phyloP scores from a whole-genome alignment of 2,329 filamentous ascomycete genomes.

The Xylaria sp. region DNA sequence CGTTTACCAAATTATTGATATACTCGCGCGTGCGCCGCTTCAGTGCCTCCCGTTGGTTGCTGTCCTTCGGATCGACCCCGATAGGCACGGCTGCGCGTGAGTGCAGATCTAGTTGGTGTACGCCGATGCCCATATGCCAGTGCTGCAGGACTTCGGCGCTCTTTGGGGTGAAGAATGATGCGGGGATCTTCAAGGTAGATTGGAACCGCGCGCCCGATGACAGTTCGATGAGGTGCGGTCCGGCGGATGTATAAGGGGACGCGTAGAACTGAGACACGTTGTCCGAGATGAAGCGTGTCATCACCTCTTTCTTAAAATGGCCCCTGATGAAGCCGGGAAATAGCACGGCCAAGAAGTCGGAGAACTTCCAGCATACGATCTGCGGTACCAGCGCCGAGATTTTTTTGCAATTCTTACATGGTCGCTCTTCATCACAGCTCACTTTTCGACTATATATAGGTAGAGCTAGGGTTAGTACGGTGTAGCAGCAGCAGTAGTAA shows the following conservation, averaged over 20 bases:
- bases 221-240: slow-evolving; percentile 59
- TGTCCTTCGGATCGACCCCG: slow-evolving; percentile 59
- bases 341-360: slow-evolving; percentile 63
- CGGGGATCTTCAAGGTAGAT: slow-evolving; percentile 59
- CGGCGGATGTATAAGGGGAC: slow-evolving; percentile 34
- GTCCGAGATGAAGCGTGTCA: slow-evolving; percentile 60
- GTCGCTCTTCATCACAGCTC: slow-evolving; percentile 65
- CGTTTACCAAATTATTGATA: slow-evolving; percentile 59
- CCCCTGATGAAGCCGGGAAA: slow-evolving; percentile 64
- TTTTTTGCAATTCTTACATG: slow-evolving; percentile 68
- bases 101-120: slow-evolving; percentile 55
- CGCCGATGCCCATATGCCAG: slow-evolving; percentile 58
- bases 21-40: slow-evolving; percentile 61
- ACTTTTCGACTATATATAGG: slow-evolving; percentile 61
- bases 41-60: slow-evolving; percentile 58
- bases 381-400: slow-evolving; percentile 62
- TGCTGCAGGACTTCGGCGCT: slow-evolving; percentile 61
- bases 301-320: slow-evolving; percentile 63
- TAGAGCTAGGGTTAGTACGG: slow-evolving; percentile 9
- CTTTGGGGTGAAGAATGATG: slow-evolving; percentile 64
- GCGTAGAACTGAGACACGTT: slow-evolving; percentile 53
- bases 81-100: slow-evolving; percentile 60
- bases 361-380: slow-evolving; percentile 69
- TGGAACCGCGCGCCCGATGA: slow-evolving; percentile 60
- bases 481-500: not conserved